Conservation (phyloP, 1,284 basidiomycete genomes). For the Ustilago bromivora region DNA sequence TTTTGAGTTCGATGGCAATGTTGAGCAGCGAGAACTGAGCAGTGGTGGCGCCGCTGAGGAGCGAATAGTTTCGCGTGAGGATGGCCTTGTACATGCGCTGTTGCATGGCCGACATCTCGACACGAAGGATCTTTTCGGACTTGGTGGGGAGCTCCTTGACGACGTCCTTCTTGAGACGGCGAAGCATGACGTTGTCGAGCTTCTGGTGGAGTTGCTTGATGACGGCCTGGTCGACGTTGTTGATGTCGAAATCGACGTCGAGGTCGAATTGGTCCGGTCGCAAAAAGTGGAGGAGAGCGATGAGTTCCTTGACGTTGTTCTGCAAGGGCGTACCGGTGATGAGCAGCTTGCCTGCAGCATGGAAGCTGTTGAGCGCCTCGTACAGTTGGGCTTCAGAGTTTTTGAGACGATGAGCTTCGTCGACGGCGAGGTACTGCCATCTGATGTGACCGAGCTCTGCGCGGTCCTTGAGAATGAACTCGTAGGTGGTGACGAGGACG, state of each 20-base stretch:
- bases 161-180: slow-evolving; percentile 96
- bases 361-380: slow-evolving; percentile 90
- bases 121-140: slow-evolving; percentile 95
- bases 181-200: slow-evolving; percentile 92
- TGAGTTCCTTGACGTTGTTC: slow-evolving; percentile 97
- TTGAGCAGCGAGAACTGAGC: slow-evolving; percentile 81
- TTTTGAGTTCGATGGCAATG: slow-evolving; percentile 70
- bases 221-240: slow-evolving; percentile 67
- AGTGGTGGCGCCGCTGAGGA: slow-evolving; percentile 82
- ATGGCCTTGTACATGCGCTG: slow-evolving; percentile 99
- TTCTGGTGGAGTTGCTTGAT: slow-evolving; percentile 93
- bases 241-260: slow-evolving; percentile 90
- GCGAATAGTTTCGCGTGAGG: slow-evolving; percentile 93
- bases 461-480: slow-evolving; percentile 99
- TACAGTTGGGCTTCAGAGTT: slow-evolving; percentile 98
- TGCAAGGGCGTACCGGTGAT: slow-evolving; percentile 99
- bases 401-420: slow-evolving; percentile 98
- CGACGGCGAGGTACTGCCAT: slow-evolving; percentile 99
- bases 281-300: slow-evolving; percentile 97
- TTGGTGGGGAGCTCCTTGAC: slow-evolving; percentile 96
- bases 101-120: slow-evolving; percentile 97
- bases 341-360: slow-evolving; percentile 88
- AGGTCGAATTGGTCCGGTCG: slow-evolving; percentile 93
- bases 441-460: slow-evolving; percentile 89
- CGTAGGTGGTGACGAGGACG: slow-evolving; percentile 95